Evolutionary conservation across 176 grass and related monocot species (phyloP).

Genomic region (Carex kokanica): DNA sequence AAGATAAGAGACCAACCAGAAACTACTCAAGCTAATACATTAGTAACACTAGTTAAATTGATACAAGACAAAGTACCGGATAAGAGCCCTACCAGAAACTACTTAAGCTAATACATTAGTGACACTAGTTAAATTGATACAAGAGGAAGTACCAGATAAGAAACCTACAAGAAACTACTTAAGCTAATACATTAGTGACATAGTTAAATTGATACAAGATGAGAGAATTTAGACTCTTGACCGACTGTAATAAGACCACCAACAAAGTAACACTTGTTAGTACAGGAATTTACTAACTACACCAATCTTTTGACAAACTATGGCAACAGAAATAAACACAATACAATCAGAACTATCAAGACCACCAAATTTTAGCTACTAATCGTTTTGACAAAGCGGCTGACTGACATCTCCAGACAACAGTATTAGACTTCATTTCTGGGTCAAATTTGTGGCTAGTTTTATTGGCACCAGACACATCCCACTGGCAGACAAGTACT

Average conservation of each 20-base stretch:
- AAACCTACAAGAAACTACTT: background rate
- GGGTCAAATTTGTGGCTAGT: slow-evolving; percentile 35
- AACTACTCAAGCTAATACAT: background rate
- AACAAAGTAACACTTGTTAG: background rate
- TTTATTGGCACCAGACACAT: slow-evolving; percentile 54
- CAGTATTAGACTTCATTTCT: slow-evolving; percentile 39
- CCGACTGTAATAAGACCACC: background rate
- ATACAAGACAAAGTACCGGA: background rate
- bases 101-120: background rate
- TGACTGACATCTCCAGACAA: slow-evolving; percentile 38
- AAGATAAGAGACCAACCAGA: background rate
- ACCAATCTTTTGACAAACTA: background rate
- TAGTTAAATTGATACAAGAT: background rate
- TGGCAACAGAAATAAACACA: slow-evolving; percentile 22
- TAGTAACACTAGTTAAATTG: background rate
- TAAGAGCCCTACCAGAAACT: background rate
- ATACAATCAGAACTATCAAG: background rate
- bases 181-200: background rate
- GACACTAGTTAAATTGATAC: background rate
- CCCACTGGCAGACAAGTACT: slow-evolving; percentile 46
- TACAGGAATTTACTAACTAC: background rate
- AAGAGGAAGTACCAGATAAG: background rate
- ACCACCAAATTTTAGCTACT: background rate
- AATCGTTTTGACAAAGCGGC: slow-evolving; percentile 35
- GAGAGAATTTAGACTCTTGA: background rate